These are phyloP conservation scores for Coemansia sp. DNA, from an alignment of 192 early-diverging fungal species.

Conservation along the genomic window DNA sequence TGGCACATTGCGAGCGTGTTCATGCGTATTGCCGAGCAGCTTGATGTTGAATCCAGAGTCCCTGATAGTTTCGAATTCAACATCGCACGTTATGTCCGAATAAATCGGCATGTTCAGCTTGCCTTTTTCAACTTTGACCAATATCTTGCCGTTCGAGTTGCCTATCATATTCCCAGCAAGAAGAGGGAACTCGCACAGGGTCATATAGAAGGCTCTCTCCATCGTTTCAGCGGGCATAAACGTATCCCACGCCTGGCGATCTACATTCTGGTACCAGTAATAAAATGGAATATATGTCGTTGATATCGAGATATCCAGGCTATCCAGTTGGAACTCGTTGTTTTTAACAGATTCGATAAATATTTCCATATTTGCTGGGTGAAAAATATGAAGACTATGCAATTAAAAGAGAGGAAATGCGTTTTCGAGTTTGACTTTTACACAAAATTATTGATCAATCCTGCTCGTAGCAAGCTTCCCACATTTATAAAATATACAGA, in stretches of 20 bases:
- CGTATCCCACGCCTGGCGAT: not conserved
- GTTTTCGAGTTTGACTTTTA: no score
- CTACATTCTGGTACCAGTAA: slow-evolving; percentile 19
- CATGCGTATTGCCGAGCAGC: not conserved
- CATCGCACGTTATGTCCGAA: slow-evolving; percentile 8
- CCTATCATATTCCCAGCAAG: slow-evolving; percentile 9
- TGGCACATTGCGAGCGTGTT: not conserved
- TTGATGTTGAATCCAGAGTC: slow-evolving; percentile 5
- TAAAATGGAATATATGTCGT: slow-evolving; percentile 10
- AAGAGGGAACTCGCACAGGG: slow-evolving; percentile 20
- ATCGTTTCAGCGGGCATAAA: slow-evolving; percentile 27
- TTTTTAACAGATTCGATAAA: not conserved
- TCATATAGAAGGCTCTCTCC: slow-evolving; percentile 15
- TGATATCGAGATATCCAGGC: slow-evolving; percentile 6
- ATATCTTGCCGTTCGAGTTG: not conserved
- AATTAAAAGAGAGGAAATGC: not conserved
- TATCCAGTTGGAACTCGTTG: slow-evolving; percentile 4
- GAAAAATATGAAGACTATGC: not conserved
- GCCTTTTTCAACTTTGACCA: slow-evolving; percentile 6
- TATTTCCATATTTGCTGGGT: slow-evolving; percentile 2
- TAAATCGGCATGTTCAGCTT: slow-evolving; percentile 35
- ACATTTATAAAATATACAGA: no score
- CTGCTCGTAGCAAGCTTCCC: no score
- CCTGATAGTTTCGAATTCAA: slow-evolving; percentile 8
- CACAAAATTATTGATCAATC: no score